Conservation (phyloP, 108 stramenopile genomes). For the Tribonema minus region DNA sequence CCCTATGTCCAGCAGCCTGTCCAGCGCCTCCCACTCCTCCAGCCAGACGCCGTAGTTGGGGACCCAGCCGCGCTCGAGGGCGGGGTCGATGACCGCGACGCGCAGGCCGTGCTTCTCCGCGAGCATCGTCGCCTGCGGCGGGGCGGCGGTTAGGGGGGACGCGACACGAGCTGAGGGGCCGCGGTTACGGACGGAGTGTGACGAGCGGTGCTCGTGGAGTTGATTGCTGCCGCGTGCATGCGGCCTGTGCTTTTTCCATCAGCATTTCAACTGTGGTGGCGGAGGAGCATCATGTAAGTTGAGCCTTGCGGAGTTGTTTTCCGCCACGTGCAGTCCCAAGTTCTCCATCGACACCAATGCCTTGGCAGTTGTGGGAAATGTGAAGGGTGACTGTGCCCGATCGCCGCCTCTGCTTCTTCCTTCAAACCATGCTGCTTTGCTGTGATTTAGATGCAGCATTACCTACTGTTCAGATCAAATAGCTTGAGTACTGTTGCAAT, state of each 20-base stretch:
- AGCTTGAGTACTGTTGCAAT: not conserved
- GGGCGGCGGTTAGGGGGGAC: not conserved
- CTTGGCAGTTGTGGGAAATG: too few relatives aligned
- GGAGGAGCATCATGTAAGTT: not conserved
- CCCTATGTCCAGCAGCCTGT: conserved; percentile 44
- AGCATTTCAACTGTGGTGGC: not conserved
- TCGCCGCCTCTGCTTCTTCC: too few relatives aligned
- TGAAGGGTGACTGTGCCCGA: too few relatives aligned
- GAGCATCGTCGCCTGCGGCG: conserved; percentile 40
- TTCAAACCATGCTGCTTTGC: not conserved
- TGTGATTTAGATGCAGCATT: not conserved
- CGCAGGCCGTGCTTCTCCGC: conserved; percentile 55
- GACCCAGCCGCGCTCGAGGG: conserved; percentile 69
- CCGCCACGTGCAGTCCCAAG: too few relatives aligned
- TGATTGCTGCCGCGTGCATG: not conserved
- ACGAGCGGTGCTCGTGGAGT: not conserved
- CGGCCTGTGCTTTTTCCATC: not conserved
- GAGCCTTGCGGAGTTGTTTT: not conserved
- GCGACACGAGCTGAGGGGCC: not conserved
- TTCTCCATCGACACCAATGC: too few relatives aligned
- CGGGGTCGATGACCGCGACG: conserved; percentile 72
- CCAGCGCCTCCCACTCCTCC: conserved; percentile 81
- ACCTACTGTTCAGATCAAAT: not conserved
- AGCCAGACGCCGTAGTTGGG: conserved; percentile 91
- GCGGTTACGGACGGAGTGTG: not conserved